Evolutionary conservation across 2,329 filamentous ascomycete species (phyloP).

Genomic region (Exophiala phaeomuriformis): DNA sequence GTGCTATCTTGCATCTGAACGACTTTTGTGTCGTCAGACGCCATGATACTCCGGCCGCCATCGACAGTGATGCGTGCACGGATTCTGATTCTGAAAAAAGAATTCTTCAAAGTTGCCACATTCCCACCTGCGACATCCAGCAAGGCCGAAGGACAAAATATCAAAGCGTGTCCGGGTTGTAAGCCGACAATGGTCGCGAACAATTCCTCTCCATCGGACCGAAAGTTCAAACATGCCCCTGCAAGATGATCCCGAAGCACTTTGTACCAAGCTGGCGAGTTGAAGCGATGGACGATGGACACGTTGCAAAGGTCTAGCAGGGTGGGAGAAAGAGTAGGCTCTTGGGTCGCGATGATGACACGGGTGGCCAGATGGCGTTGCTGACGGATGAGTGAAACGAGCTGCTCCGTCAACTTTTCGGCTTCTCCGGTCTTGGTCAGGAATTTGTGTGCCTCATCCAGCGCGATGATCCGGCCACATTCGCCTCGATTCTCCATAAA

Average conservation of each 20-base stretch:
- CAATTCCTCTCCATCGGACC: conserved; percentile 28
- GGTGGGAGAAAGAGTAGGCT: conserved; percentile 61
- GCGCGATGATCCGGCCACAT: conserved; percentile 55
- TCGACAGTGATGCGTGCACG: conserved; percentile 39
- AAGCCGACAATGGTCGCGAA: conserved; percentile 45
- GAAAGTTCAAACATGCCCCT: conserved; percentile 30
- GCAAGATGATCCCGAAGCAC: conserved; percentile 45
- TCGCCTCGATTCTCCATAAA: conserved; percentile 52
- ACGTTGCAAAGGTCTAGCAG: conserved; percentile 65
- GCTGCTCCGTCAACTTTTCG: conserved; percentile 51
- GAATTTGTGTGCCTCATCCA: conserved; percentile 76
- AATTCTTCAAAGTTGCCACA: conserved; percentile 27
- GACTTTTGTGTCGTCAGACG: conserved; percentile 16
- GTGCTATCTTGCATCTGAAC: not conserved
- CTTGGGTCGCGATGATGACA: conserved; percentile 67
- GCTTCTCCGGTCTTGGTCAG: conserved; percentile 54
- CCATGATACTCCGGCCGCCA: conserved; percentile 38
- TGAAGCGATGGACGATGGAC: conserved; percentile 67
- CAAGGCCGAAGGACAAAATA: conserved; percentile 45
- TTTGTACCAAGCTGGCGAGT: conserved; percentile 55
- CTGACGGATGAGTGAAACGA: conserved; percentile 58
- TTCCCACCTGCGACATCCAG: conserved; percentile 28
- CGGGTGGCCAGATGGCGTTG: conserved; percentile 63
- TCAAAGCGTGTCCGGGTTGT: conserved; percentile 42
- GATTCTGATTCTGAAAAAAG: conserved; percentile 36